Percentiles rank a stretch among this genome's conserved stretches.
phyloP scores from a whole-genome alignment of 345 rosid species.

The Eutrema heterophyllum region DNA sequence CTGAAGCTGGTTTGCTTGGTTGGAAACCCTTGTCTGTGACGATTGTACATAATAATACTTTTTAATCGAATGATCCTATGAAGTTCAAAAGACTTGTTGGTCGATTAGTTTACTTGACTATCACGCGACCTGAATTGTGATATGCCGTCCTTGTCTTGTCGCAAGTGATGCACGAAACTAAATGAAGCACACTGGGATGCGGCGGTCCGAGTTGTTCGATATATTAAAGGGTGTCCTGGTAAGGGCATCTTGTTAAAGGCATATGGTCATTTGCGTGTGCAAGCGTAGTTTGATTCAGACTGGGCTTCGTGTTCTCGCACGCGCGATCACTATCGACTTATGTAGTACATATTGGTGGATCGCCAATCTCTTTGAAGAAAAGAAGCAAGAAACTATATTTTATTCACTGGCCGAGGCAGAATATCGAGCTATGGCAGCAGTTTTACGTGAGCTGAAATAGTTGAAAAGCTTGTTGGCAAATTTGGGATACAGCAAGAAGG shows the following conservation, averaged over 20 bases:
- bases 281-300: too few species aligned
- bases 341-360: too few species aligned
- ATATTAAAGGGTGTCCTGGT: neutral
- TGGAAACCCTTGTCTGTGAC: too few species aligned
- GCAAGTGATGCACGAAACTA: neutral
- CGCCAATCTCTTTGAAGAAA: neutral
- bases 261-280: too few species aligned
- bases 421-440: neutral
- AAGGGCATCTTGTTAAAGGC: neutral
- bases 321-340: too few species aligned
- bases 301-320: too few species aligned
- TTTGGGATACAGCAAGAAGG: neutral
- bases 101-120: too few species aligned
- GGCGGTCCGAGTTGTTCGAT: neutral
- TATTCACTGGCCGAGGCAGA: neutral
- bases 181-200: neutral
- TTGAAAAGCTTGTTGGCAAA: neutral
- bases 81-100: too few species aligned
- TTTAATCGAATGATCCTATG: too few species aligned
- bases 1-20: neutral
- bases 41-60: too few species aligned
- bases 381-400: neutral
- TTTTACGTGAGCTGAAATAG: neutral
- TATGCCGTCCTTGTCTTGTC: neutral
- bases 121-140: neutral